These are phyloP conservation scores for Skeletonema marinoi DNA, from an alignment of 108 stramenopile genomes.

Conservation along the genomic window DNA sequence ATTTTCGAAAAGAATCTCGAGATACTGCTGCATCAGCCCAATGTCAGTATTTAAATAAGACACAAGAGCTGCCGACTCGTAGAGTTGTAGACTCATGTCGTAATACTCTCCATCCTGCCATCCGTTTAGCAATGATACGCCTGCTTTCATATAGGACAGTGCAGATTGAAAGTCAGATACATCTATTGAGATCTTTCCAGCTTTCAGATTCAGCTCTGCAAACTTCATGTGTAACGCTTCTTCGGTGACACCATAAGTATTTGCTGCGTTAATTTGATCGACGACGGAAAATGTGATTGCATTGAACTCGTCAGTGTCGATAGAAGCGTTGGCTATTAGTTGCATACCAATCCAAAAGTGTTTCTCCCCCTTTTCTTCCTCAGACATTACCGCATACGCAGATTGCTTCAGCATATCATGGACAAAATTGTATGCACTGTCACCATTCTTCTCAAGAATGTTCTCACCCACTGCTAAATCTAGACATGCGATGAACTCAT, in stretches of 20 bases:
- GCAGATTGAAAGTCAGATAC: constrained; percentile 5
- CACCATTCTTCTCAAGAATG: constrained; percentile 7
- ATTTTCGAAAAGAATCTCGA: constrained; percentile 7
- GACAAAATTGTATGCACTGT: neutral
- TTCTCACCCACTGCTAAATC: constrained; percentile 1
- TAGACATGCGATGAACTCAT: neutral
- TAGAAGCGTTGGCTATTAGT: neutral
- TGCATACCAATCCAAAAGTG: constrained; percentile 16
- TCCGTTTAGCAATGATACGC: constrained; percentile 5
- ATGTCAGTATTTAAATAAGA: neutral
- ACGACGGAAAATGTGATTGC: neutral
- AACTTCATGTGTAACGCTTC: neutral
- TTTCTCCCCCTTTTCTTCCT: neutral
- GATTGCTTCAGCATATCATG: constrained; percentile 20
- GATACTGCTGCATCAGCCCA: neutral
- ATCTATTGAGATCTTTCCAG: constrained; percentile 3
- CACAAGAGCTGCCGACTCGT: constrained; percentile 5
- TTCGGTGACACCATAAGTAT: neutral
- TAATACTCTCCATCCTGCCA: constrained; percentile 10
- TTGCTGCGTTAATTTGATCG: constrained; percentile 22
- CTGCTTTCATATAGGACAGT: constrained; percentile 5
- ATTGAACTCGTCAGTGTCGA: neutral
- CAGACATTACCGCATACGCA: constrained; percentile 4
- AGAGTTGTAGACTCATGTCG: neutral
- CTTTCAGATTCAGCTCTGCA: constrained; percentile 17